Conservation (phyloP, 306 rosid genomes). For the Castanea mollissima region DNA sequence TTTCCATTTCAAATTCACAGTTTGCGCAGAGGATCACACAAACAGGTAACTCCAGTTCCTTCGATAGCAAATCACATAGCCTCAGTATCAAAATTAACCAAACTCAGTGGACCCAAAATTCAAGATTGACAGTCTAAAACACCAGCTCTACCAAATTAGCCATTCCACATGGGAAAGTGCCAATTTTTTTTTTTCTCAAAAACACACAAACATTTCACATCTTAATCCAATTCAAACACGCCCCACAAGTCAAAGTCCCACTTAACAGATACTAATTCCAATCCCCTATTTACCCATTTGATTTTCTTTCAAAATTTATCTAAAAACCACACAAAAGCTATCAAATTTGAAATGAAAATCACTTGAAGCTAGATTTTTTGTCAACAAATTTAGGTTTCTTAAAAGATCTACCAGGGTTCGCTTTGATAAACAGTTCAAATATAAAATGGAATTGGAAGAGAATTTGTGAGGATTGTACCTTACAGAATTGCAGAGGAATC, state of each 20-base stretch:
- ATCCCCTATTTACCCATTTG: background rate
- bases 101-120: background rate
- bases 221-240: background rate
- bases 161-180: background rate
- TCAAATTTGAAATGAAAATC: background rate
- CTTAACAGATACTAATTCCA: background rate
- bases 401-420: constrained; percentile 18
- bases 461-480: constrained; percentile 18
- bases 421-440: background rate
- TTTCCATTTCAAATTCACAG: background rate
- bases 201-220: background rate
- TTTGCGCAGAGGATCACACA: background rate
- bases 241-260: background rate
- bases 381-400: too few species aligned
- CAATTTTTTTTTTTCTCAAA: background rate
- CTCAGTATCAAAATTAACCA: background rate
- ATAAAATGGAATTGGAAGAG: background rate
- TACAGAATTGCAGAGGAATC: constrained; percentile 8
- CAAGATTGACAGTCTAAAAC: background rate
- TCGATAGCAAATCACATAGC: background rate
- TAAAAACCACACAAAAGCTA: background rate
- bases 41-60: background rate
- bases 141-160: background rate
- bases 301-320: background rate
- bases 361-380: too few species aligned